Conservation (phyloP, 257 asterid species). For the Coffea eugenioides region DNA sequence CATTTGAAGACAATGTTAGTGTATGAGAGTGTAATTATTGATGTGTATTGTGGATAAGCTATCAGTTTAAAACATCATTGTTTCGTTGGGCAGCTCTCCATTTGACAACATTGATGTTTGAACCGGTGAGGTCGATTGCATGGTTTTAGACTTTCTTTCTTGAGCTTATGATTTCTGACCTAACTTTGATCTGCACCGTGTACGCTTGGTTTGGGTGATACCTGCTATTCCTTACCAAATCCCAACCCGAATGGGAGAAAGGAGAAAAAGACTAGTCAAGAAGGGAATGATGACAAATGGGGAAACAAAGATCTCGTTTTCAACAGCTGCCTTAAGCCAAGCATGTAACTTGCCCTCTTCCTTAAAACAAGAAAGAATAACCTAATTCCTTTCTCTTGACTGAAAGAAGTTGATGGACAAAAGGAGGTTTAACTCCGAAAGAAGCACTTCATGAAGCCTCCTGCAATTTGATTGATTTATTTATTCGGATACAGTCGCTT, state of each 20-base stretch:
- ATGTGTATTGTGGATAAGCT: not conserved
- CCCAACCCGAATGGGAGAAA: too few species aligned
- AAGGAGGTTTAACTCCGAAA: not conserved
- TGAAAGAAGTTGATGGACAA: too few species aligned
- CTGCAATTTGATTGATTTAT: not conserved
- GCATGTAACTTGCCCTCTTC: too few species aligned
- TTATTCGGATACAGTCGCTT: too few species aligned
- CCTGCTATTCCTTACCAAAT: too few species aligned
- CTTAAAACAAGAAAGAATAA: too few species aligned
- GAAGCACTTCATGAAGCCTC: not conserved
- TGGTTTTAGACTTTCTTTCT: not conserved
- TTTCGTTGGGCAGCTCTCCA: not conserved
- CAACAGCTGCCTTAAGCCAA: too few species aligned
- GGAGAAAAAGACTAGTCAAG: too few species aligned
- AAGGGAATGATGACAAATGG: too few species aligned
- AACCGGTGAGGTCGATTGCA: not conserved
- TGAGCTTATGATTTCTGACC: not conserved
- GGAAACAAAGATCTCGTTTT: too few species aligned
- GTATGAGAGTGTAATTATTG: not conserved
- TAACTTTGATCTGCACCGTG: not conserved
- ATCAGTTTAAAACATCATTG: not conserved
- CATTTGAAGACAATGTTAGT: not conserved
- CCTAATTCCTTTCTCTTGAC: too few species aligned
- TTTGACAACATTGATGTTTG: not conserved
- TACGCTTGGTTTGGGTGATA: too few species aligned